phyloP scores from a whole-genome alignment of 1,284 basidiomycete species.

The Fomes fomentarius region DNA sequence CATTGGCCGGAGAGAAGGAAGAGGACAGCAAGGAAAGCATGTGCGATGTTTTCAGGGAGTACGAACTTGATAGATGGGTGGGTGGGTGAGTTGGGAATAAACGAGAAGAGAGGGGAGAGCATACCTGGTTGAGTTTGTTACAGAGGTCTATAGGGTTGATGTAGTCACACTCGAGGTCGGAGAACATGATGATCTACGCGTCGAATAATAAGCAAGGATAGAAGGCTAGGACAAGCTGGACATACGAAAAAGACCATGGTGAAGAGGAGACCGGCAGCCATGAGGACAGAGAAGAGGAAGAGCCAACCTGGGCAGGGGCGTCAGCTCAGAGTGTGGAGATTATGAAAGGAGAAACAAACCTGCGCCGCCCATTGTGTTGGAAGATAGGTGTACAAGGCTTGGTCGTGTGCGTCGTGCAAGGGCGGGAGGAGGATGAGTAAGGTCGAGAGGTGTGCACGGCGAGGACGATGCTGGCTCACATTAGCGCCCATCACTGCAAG shows the following conservation, averaged over 20 bases:
- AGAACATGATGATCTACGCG: constrained; percentile 98
- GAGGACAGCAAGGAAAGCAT: constrained; percentile 86
- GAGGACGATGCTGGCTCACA: background rate
- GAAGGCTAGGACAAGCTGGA: constrained; percentile 27
- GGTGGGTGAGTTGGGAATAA: constrained; percentile 10
- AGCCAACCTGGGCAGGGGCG: constrained; percentile 73
- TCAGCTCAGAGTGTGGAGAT: background rate
- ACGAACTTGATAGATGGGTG: constrained; percentile 73
- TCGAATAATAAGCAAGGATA: background rate
- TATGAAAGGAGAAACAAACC: constrained; percentile 23
- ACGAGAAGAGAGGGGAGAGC: constrained; percentile 8
- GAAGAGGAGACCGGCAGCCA: constrained; percentile 91
- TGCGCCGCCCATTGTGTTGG: constrained; percentile 35
- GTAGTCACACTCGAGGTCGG: constrained; percentile 97
- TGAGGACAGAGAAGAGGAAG: constrained; percentile 91
- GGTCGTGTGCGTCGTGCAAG: background rate
- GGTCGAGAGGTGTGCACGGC: background rate
- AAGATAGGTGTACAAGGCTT: background rate
- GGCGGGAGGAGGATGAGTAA: background rate
- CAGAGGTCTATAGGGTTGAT: constrained; percentile 99
- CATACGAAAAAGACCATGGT: constrained; percentile 98
- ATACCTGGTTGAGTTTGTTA: constrained; percentile 98
- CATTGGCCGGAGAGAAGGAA: constrained; percentile 97
- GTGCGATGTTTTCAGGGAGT: constrained; percentile 93
- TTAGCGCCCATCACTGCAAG: no score